phyloP scores from a whole-genome alignment of 768 basidiomycete genomes.

The Paxillus involutus region DNA sequence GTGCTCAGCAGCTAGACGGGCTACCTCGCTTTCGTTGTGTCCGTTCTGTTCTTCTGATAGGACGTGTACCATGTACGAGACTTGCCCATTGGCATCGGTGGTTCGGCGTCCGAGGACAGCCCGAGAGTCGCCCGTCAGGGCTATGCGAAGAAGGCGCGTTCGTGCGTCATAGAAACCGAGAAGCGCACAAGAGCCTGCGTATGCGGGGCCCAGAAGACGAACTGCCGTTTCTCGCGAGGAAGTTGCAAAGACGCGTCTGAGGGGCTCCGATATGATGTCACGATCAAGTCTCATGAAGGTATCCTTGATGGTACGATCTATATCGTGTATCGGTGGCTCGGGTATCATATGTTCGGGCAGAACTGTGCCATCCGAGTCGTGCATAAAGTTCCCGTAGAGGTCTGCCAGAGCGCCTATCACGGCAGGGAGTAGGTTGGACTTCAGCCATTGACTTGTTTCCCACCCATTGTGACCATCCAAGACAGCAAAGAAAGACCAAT shows the following conservation, averaged over 20 bases:
- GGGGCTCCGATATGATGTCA: conserved; percentile 36
- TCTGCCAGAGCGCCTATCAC: conserved; percentile 26
- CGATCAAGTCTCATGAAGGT: conserved; percentile 42
- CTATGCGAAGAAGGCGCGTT: conserved; percentile 39
- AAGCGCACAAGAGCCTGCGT: conserved; percentile 44
- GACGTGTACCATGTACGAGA: conserved; percentile 37
- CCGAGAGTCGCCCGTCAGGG: conserved; percentile 47
- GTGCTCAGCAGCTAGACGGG: conserved; percentile 32
- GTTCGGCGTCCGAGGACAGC: conserved; percentile 47
- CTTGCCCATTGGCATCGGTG: conserved; percentile 22
- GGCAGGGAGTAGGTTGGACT: conserved; percentile 30
- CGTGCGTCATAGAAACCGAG: conserved; percentile 44
- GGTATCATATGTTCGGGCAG: neutral
- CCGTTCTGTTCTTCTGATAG: conserved; percentile 41
- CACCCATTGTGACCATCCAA: conserved; percentile 34
- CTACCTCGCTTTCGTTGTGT: conserved; percentile 32
- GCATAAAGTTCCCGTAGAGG: conserved; percentile 15
- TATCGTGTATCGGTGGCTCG: conserved; percentile 22
- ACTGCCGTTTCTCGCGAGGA: conserved; percentile 27
- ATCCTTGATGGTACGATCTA: conserved; percentile 36
- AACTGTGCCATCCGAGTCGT: conserved; percentile 23
- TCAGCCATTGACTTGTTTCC: conserved; percentile 33
- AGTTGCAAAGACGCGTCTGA: conserved; percentile 26
- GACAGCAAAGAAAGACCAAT: conserved; percentile 35
- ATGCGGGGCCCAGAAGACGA: conserved; percentile 32